A percentile compares a stretch with the other conserved stretches of the same genome.
phyloP scores from a whole-genome alignment of 306 rosid species.

The Rosa multiflora region DNA sequence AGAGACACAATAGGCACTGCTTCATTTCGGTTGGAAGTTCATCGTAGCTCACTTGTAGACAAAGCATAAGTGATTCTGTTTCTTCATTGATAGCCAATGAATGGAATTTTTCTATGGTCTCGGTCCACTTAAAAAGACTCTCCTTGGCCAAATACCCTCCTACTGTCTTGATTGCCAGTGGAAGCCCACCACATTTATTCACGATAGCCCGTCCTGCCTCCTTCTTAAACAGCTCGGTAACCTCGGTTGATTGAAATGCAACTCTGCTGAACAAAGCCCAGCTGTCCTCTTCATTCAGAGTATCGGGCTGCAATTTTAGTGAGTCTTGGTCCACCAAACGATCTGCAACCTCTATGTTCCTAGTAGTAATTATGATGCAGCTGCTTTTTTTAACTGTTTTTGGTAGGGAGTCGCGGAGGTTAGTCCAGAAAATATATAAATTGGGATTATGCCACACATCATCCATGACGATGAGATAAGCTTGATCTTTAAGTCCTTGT shows the following conservation, averaged over 20 bases:
- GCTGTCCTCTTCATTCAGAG: background rate
- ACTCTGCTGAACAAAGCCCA: constrained; percentile 7
- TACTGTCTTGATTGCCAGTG: constrained; percentile 9
- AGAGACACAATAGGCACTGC: constrained; percentile 14
- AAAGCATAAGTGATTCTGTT: background rate
- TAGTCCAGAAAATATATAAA: background rate
- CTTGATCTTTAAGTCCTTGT: background rate
- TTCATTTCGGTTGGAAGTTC: background rate
- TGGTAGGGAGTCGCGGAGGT: background rate
- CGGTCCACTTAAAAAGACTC: background rate
- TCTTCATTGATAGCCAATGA: background rate
- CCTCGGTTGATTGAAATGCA: background rate
- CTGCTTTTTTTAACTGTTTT: background rate
- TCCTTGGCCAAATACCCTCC: background rate
- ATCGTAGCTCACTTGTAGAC: background rate
- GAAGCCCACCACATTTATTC: constrained; percentile 6
- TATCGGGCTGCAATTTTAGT: background rate
- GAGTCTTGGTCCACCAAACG: background rate
- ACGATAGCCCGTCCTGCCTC: background rate
- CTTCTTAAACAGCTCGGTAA: background rate
- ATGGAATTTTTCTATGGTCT: background rate
- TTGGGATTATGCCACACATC: constrained; percentile 9
- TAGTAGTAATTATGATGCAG: constrained; percentile 5
- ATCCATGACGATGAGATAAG: constrained; percentile 17
- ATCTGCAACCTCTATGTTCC: background rate